Base-by-base conservation (phyloP, 176 grass and related monocot genomes). In the Pontederia crassipes region DNA sequence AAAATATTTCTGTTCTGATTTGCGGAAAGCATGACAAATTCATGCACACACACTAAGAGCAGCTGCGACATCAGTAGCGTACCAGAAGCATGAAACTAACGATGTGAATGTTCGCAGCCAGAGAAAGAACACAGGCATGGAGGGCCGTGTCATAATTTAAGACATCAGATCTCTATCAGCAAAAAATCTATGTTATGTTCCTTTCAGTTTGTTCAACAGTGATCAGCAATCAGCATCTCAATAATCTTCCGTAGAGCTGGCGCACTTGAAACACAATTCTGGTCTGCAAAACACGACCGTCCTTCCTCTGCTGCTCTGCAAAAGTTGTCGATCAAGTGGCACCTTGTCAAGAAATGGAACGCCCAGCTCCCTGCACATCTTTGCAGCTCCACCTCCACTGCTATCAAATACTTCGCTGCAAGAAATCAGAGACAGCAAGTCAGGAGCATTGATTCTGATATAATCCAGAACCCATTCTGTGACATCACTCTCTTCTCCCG, bases 241-340 rank as follows among this genome's bases (percentile, higher is more conserved):
- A 98, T 84, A 32, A 98, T 88, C 49, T 65, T 82, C 63, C 73
- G 75, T 52, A 92, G 62, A 12, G 93, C 93, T 0, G 59, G 84
- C 4, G 93, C 93, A 56, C 93, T 98, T 40, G 64, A 79, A 28
- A 62, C 59, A 46, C 92, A 97, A 67, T 79, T 91, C 67, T 80
- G 76, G 64, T 91, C 92, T 1, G n/a, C 55, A 35, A 97, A 97
- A 80, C 87, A 91, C 1, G 92, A 97, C 54, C 84, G 74, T 58
- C 92, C 92, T 91, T 97, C 92, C 78, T 97, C 92, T 0, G 92
- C 87, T 2, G 92, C 92, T 48, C 83, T 81, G 74, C 92, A 91
- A 45, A 97, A n/a, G 81, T 28, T 91, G 75, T 0, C 87, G 87
- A 70, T 97, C 92, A 83, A 97, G 70, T 4, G 92, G 92, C 55